Conservation (phyloP, 352 stramenopile species). For the Globisporangium canariense region DNA sequence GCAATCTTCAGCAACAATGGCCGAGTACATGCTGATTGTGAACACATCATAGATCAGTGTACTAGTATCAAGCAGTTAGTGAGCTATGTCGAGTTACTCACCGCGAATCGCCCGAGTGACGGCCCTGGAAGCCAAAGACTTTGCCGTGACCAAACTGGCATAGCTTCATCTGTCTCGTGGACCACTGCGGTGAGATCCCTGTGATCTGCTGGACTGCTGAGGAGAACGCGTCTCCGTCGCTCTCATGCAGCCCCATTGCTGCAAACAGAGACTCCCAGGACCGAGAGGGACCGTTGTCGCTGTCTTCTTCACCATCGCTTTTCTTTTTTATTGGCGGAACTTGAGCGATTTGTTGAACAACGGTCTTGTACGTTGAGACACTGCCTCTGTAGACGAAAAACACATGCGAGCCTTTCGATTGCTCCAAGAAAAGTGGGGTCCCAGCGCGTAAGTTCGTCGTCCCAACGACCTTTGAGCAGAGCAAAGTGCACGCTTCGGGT, state of each 20-base stretch:
- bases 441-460: slow-evolving; percentile 18
- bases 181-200: slow-evolving; percentile 1
- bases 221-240: not conserved
- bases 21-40: slow-evolving; percentile 22
- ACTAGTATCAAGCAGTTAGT: too few relatives aligned
- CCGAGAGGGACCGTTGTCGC: not conserved
- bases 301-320: not conserved
- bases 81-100: not conserved
- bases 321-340: not conserved
- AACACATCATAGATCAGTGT: not conserved
- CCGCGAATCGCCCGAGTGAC: not conserved
- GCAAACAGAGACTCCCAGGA: slow-evolving; percentile 8
- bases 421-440: slow-evolving; percentile 33
- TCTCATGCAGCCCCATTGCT: not conserved
- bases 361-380: slow-evolving; percentile 25
- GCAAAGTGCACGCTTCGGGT: slow-evolving; percentile 30
- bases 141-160: slow-evolving; percentile 4
- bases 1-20: slow-evolving; percentile 20
- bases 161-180: slow-evolving; percentile 12
- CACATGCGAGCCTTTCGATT: slow-evolving; percentile 15
- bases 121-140: slow-evolving; percentile 14
- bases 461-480: slow-evolving; percentile 33
- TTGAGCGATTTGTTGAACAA: slow-evolving; percentile 15
- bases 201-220: not conserved
- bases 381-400: slow-evolving; percentile 28